Conservation (phyloP, 768 basidiomycete species). For the Imleria badia region DNA sequence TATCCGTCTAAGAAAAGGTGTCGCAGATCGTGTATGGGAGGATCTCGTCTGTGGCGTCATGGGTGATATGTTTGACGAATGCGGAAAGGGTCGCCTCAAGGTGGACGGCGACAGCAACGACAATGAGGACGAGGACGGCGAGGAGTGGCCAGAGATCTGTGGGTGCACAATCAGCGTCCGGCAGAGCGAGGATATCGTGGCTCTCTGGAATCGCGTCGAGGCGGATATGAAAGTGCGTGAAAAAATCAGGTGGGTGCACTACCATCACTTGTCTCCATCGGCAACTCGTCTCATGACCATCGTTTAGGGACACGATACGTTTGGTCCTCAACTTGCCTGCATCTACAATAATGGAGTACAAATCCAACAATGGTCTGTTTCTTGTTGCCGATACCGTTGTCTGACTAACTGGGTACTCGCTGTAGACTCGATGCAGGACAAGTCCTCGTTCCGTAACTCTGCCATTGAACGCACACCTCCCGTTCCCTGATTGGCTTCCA, state of each 20-base stretch:
- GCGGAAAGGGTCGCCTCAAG: slow-evolving; percentile 36
- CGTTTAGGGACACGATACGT: slow-evolving; percentile 73
- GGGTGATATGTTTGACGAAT: slow-evolving; percentile 86
- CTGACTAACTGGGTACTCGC: not conserved
- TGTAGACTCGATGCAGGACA: slow-evolving; percentile 86
- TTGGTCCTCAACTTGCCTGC: slow-evolving; percentile 72
- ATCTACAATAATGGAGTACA: slow-evolving; percentile 89
- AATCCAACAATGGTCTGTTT: slow-evolving; percentile 77
- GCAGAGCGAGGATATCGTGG: slow-evolving; percentile 91
- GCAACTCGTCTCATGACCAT: not conserved
- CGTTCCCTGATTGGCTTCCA: slow-evolving; percentile 12
- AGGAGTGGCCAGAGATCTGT: slow-evolving; percentile 80
- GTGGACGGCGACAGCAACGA: slow-evolving; percentile 34
- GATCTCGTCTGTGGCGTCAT: slow-evolving; percentile 82
- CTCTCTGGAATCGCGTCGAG: slow-evolving; percentile 88
- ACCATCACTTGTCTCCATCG: slow-evolving; percentile 29
- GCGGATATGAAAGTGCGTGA: slow-evolving; percentile 74
- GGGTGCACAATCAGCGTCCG: slow-evolving; percentile 94
- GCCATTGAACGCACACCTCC: slow-evolving; percentile 47
- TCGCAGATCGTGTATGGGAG: slow-evolving; percentile 91
- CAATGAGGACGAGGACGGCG: slow-evolving; percentile 36
- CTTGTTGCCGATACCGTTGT: not conserved
- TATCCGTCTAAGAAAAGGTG: slow-evolving; percentile 85
- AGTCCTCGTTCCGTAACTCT: slow-evolving; percentile 77
- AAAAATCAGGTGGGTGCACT: slow-evolving; percentile 67